Evolutionary conservation across 1,284 basidiomycete genomes (phyloP).

Genomic region (Sphagnurus paluster): DNA sequence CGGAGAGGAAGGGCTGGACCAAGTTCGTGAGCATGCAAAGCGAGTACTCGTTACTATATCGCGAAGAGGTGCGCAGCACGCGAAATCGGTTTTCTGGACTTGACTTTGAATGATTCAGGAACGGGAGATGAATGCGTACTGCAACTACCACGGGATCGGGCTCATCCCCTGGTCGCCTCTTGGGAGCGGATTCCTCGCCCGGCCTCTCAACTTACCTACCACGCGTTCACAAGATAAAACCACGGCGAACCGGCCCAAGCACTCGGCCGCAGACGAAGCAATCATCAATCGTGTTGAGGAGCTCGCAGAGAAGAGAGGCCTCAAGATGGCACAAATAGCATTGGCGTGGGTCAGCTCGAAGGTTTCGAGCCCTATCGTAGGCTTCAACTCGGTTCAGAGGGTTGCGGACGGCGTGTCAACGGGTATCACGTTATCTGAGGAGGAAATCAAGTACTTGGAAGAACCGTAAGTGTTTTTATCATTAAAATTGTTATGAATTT

Average conservation of each 20-base stretch:
- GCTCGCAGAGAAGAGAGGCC: slow-evolving; percentile 48
- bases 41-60: slow-evolving; percentile 27
- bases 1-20: slow-evolving; percentile 9
- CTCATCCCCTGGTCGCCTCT: slow-evolving; percentile 42
- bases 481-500: no score
- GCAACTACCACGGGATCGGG: slow-evolving; percentile 36
- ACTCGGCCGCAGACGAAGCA: not conserved
- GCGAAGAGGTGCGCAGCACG: slow-evolving; percentile 29
- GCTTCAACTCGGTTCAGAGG: slow-evolving; percentile 50
- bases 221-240: not conserved
- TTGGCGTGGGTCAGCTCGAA: slow-evolving; percentile 51
- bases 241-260: not conserved
- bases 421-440: slow-evolving; percentile 2
- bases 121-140: slow-evolving; percentile 23
- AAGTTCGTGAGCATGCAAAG: slow-evolving; percentile 8
- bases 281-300: slow-evolving; percentile 42
- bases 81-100: not conserved
- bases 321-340: slow-evolving; percentile 59
- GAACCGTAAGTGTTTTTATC: slow-evolving; percentile 10
- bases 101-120: slow-evolving; percentile 12
- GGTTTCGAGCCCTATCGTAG: slow-evolving; percentile 55
- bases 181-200: slow-evolving; percentile 29
- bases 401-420: slow-evolving; percentile 43
- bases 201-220: not conserved
- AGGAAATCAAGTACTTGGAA: slow-evolving; percentile 12